These are phyloP conservation scores for Boletus tylopilopsis DNA, from an alignment of 768 basidiomycete genomes.

Conservation along the genomic window DNA sequence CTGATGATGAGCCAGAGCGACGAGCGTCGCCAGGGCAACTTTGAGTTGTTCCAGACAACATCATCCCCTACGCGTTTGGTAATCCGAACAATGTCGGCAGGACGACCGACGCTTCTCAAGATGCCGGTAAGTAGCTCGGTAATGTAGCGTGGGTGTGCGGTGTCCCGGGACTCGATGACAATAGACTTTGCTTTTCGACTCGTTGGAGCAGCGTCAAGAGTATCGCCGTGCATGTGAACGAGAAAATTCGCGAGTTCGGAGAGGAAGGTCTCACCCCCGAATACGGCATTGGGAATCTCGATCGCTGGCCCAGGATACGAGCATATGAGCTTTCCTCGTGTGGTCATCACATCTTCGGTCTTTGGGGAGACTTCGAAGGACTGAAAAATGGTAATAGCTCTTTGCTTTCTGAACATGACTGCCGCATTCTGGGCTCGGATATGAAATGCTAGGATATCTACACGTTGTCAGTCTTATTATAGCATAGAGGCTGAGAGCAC, in stretches of 20 bases:
- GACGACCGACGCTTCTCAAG: slow-evolving; percentile 31
- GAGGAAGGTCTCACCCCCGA: slow-evolving; percentile 30
- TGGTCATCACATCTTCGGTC: slow-evolving; percentile 34
- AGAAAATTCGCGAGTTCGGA: slow-evolving; percentile 38
- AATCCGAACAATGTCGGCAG: slow-evolving; percentile 21
- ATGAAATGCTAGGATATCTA: slow-evolving; percentile 38
- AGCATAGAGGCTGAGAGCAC: background rate
- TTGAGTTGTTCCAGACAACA: slow-evolving; percentile 1
- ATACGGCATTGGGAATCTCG: slow-evolving; percentile 28
- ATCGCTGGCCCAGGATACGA: slow-evolving; percentile 45
- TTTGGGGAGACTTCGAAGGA: slow-evolving; percentile 43
- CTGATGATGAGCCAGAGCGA: slow-evolving; percentile 36
- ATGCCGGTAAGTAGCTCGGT: slow-evolving; percentile 45
- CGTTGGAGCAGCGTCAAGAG: slow-evolving; percentile 25
- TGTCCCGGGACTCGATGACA: slow-evolving; percentile 14
- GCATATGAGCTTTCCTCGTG: slow-evolving; percentile 40
- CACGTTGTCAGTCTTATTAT: background rate
- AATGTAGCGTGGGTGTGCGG: slow-evolving; percentile 41
- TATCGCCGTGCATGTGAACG: slow-evolving; percentile 28
- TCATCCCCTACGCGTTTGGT: slow-evolving; percentile 27
- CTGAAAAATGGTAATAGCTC: slow-evolving; percentile 36
- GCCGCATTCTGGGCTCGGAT: slow-evolving; percentile 47
- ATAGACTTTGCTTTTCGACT: slow-evolving; percentile 3
- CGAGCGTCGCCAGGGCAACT: slow-evolving; percentile 31
- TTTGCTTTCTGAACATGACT: slow-evolving; percentile 34